Percentiles rank a stretch among this genome's conserved stretches.
Conservation (phyloP, 805 yeast species). For the Pichia pseudocactophila region DNA sequence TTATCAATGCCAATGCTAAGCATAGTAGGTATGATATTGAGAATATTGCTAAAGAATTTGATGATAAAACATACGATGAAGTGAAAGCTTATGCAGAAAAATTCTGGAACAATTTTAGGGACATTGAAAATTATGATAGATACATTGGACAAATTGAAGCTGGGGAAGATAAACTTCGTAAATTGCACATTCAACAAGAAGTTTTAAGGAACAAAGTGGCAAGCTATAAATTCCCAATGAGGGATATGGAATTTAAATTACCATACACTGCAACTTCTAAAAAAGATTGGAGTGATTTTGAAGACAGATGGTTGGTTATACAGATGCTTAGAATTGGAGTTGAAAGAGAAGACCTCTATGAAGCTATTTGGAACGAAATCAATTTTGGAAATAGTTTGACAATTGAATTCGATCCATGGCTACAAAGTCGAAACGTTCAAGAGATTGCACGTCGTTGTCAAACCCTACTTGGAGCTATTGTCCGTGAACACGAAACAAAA, state of each 20-base stretch:
- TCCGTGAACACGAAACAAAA: slow-evolving; percentile 50
- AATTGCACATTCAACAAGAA: slow-evolving; percentile 63
- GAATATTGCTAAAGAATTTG: slow-evolving; percentile 70
- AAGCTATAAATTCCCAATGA: slow-evolving; percentile 59
- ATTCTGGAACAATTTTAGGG: slow-evolving; percentile 73
- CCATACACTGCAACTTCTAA: slow-evolving; percentile 54
- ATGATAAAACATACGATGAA: slow-evolving; percentile 73
- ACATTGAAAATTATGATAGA: slow-evolving; percentile 84
- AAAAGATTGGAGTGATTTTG: slow-evolving; percentile 75
- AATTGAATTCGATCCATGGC: slow-evolving; percentile 53
- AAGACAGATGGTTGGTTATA: slow-evolving; percentile 78
- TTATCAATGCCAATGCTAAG: slow-evolving; percentile 63
- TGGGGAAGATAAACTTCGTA: slow-evolving; percentile 78
- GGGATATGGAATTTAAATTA: slow-evolving; percentile 59
- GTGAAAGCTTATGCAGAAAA: slow-evolving; percentile 65
- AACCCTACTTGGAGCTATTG: slow-evolving; percentile 65
- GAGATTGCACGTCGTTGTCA: slow-evolving; percentile 79
- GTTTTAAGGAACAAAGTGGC: slow-evolving; percentile 68
- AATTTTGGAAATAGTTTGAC: slow-evolving; percentile 28
- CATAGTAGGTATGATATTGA: slow-evolving; percentile 71
- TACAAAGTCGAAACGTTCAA: slow-evolving; percentile 66
- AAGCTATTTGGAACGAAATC: slow-evolving; percentile 65
- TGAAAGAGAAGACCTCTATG: slow-evolving; percentile 72
- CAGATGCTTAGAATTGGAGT: slow-evolving; percentile 75
- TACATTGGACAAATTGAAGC: slow-evolving; percentile 71